Conservation (phyloP, 345 rosid genomes). For the Erucastrum elatum region DNA sequence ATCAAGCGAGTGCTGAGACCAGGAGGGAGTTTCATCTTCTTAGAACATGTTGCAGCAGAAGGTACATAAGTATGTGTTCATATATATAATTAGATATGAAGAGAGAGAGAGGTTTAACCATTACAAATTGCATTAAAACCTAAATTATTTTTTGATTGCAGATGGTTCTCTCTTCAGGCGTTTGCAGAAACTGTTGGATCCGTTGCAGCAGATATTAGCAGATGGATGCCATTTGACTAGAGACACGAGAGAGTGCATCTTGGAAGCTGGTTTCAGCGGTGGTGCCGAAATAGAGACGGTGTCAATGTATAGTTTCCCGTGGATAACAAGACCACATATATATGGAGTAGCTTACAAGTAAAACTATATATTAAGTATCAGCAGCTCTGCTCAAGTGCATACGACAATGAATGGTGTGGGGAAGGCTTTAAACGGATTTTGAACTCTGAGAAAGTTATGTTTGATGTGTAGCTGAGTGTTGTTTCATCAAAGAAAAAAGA, state of each 20-base stretch:
- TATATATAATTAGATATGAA: background rate
- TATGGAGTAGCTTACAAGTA: conserved; percentile 72
- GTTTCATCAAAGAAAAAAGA: background rate
- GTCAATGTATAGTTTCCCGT: conserved; percentile 42
- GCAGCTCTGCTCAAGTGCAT: background rate
- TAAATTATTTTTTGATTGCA: background rate
- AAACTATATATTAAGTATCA: background rate
- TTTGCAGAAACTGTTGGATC: conserved; percentile 59
- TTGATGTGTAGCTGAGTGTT: background rate
- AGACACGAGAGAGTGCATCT: conserved; percentile 59
- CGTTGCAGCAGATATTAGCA: conserved; percentile 59
- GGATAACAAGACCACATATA: conserved; percentile 57
- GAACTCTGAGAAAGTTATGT: background rate
- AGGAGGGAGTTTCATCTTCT: conserved; percentile 68
- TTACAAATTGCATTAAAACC: background rate
- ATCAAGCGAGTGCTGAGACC: conserved; percentile 80
- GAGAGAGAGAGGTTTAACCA: background rate
- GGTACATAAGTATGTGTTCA: conserved; percentile 40
- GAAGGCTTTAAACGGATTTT: background rate
- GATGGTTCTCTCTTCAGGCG: conserved; percentile 36
- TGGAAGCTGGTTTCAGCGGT: conserved; percentile 62
- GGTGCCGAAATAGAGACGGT: conserved; percentile 44
- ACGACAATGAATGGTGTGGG: background rate
- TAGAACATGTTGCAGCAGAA: conserved; percentile 87
- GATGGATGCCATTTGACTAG: conserved; percentile 88